Evolutionary conservation across 768 basidiomycete species (phyloP).

Genomic region (Pleurotus cornucopiae): DNA sequence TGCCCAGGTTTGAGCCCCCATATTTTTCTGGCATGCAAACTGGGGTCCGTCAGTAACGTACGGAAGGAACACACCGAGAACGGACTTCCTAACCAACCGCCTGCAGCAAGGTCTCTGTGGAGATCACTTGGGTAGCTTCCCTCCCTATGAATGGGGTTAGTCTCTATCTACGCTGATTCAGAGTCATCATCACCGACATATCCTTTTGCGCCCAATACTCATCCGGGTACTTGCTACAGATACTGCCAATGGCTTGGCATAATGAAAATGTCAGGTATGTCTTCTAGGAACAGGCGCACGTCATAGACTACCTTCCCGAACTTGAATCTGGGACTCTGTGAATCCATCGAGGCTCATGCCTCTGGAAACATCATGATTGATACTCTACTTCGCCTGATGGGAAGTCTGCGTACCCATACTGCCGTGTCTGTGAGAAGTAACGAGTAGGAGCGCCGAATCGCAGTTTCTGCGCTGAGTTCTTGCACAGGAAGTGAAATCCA

Average conservation of each 20-base stretch:
- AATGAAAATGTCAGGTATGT: not conserved
- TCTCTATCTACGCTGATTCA: no score
- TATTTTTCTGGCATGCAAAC: conserved; percentile 11
- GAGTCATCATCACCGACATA: not conserved
- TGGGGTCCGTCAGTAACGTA: not conserved
- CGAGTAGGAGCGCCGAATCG: no score
- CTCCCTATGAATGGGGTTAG: not conserved
- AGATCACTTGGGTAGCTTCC: conserved; percentile 4
- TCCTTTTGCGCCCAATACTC: conserved; percentile 7
- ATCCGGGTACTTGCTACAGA: conserved; percentile 4
- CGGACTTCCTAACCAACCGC: conserved; percentile 4
- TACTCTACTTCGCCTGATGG: no score
- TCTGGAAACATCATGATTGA: not conserved
- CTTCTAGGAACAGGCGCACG: no score
- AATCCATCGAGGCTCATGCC: conserved; percentile 4
- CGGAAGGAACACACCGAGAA: not conserved
- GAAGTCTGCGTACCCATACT: not conserved
- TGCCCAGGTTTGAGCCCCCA: conserved; percentile 14
- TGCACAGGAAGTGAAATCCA: no score
- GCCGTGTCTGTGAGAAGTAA: no score
- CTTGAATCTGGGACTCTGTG: not conserved
- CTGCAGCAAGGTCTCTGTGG: conserved; percentile 1
- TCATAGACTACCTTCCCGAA: not conserved
- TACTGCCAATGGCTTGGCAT: not conserved
- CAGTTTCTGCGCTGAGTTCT: no score